Conservation (phyloP, 768 basidiomycete species). For the Boletellus sp. region DNA sequence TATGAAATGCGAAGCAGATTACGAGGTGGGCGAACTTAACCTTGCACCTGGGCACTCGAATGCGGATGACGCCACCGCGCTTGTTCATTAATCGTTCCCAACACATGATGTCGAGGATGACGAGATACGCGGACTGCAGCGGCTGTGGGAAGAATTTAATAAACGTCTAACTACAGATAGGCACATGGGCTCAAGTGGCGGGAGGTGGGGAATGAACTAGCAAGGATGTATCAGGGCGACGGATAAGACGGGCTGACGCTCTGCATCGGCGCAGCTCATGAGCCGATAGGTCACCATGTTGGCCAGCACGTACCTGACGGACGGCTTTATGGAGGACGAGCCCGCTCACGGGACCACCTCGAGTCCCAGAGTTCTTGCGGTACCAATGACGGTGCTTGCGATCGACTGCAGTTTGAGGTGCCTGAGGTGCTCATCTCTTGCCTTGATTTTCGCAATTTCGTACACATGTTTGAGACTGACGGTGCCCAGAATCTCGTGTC, state of each 20-base stretch:
- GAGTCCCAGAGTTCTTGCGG: constrained; percentile 84
- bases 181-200: constrained; percentile 13
- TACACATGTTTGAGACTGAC: constrained; percentile 96
- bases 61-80: constrained; percentile 29
- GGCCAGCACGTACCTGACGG: constrained; percentile 26
- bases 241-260: constrained; percentile 33
- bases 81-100: constrained; percentile 33
- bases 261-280: constrained; percentile 14
- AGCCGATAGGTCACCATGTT: constrained; percentile 19
- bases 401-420: constrained; percentile 85
- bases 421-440: constrained; percentile 83
- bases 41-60: constrained; percentile 31
- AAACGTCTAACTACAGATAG: constrained; percentile 26
- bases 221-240: constrained; percentile 10
- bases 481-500: constrained; percentile 74
- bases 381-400: constrained; percentile 83
- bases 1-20: constrained; percentile 45
- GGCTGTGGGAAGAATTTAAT: constrained; percentile 16
- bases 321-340: constrained; percentile 10
- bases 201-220: constrained; percentile 8
- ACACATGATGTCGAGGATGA: constrained; percentile 31
- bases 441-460: constrained; percentile 98
- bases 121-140: constrained; percentile 18
- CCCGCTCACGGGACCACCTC: constrained; percentile 77
- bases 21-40: constrained; percentile 37